Evolutionary conservation across 2,329 filamentous ascomycete species (phyloP), one percentile per base, ranked within the genome.

Genomic region (Diaporthe citriasiana): DNA sequence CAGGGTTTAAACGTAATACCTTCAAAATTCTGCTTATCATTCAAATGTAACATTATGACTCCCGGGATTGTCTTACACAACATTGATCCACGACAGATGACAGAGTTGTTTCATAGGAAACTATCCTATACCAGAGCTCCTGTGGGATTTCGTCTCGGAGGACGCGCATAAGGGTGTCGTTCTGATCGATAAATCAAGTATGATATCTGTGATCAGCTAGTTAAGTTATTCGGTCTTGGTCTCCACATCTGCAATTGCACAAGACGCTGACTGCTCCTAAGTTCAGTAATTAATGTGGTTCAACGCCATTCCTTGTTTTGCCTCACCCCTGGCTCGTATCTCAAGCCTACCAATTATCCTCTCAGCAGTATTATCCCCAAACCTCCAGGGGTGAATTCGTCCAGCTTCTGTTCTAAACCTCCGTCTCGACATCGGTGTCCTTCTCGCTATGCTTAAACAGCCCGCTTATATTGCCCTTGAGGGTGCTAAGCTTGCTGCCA

Each of bases 371-470:
- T 25, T 15, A 35, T 42, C 10, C 42, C 17, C 9, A 9, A 27
- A 19, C 1, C n/a, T 13, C n/a, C n/a, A 13, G 10, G 9, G 25
- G 19, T 17, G 3, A 25, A 50, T 8, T 9, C 17, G 15, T 63
- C 5, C 69, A 17, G 5, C 12, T 19, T 9, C 2, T 22, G n/a
- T 4, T 22, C 85, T 82, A 94, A 51, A 92, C 91, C 82, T 94
- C 93, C 25, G 91, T 94, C 85, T 94, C 92, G 77, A 94, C 86
- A 0, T 89, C 91, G 13, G 82, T 81, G 42, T 88, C 87, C 78
- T 90, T 89, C 25, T 90, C 88, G 70, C 86, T 83, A 79, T 93
- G 90, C 66, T 90, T 86, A 77, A 93, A 90, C 5, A 88, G 84
- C 38, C 87, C 83, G 74, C 87, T 86, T 1, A 90, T 86, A 72